Base-by-base conservation (phyloP, 2,329 filamentous ascomycete species). In the Aspergillus sclerotialis region DNA sequence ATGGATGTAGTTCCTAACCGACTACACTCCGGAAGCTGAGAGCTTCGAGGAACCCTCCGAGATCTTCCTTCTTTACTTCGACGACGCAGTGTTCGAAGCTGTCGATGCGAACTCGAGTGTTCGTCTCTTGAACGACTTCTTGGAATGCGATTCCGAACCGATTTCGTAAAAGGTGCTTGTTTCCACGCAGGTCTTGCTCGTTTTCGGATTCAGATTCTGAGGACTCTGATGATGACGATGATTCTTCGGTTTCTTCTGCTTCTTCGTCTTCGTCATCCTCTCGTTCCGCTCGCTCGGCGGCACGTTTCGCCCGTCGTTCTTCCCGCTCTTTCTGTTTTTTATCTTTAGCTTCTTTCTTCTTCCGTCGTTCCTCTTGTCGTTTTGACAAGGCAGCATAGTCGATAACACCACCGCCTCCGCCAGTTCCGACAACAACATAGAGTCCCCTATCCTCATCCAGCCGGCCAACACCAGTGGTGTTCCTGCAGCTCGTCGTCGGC, bases 61-160 rank as follows among this genome's bases (percentile, higher is more conserved):
- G 66, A 62, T 96, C 92, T 56, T 96, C 92, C 68, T 94, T 95
- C 64, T 82, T 82, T n/a, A 98, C 90, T 60, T 98, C 92, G 30
- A 96, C 89, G 6, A 96, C 92, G 53, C 87, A 94, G 59, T 94
- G 86, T 63, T 98, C 92, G 53, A 98, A 98, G 60, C 85, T 93
- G 63, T 98, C 92, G 55, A 95, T 93, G 40, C 88, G 72, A 13
- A 96, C 88, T 11, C 89, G 69, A 1, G 90, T 86, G 39, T 82
- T 92, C 11, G 90, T 96, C 68, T 95, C 87, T 33, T 82, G 77
- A 2, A 94, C 84, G 1, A 96, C 92, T 54, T 94, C 88, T 58
- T 95, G 88, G 60, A 98, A 98, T 3, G 92, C 90, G 50, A 82
- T 88, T 6, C 92, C 92, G 53, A 98, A 98, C 32, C 84, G 78